Percentiles rank a stretch among this genome's conserved stretches.
phyloP scores from a whole-genome alignment of 1,284 basidiomycete species.

The Bjerkandera adusta region DNA sequence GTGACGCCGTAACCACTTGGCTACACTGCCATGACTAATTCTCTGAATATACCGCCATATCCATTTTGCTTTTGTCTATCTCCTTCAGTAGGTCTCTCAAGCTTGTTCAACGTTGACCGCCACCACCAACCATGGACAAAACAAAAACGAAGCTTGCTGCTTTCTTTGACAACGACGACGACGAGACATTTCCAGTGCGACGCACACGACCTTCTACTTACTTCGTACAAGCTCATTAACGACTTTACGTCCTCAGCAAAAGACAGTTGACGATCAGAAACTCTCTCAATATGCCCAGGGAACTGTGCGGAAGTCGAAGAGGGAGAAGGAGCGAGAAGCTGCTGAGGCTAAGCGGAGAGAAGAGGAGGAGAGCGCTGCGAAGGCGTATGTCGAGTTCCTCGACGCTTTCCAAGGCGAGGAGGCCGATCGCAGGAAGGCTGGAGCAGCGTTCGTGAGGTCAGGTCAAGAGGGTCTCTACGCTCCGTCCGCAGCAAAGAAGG shows the following conservation, averaged over 20 bases:
- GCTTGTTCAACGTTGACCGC: too few species aligned
- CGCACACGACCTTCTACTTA: constrained; percentile 62
- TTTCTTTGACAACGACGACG: constrained; percentile 80
- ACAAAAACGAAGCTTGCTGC: constrained; percentile 73
- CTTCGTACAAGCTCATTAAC: constrained; percentile 56
- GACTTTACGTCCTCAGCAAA: constrained; percentile 56
- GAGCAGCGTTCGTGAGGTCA: constrained; percentile 73
- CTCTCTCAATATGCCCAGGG: constrained; percentile 75
- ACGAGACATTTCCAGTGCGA: constrained; percentile 85
- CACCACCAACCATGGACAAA: constrained; percentile 56
- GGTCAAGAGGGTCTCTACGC: constrained; percentile 53
- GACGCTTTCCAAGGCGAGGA: constrained; percentile 82
- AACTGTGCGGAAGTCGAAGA: constrained; percentile 69
- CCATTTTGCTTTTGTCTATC: too few species aligned
- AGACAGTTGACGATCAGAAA: constrained; percentile 75
- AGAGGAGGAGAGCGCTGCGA: constrained; percentile 77
- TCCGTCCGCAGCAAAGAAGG: constrained; percentile 35
- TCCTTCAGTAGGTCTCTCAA: too few species aligned
- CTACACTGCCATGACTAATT: constrained; percentile 46
- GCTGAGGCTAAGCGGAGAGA: constrained; percentile 85
- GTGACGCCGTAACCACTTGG: constrained; percentile 64
- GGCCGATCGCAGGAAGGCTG: constrained; percentile 47
- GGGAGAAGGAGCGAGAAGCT: constrained; percentile 87
- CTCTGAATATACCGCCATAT: too few species aligned
- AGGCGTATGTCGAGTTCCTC: constrained; percentile 84